phyloP scores from a whole-genome alignment of 352 stramenopile species.

The Elongisporangium anandrum region DNA sequence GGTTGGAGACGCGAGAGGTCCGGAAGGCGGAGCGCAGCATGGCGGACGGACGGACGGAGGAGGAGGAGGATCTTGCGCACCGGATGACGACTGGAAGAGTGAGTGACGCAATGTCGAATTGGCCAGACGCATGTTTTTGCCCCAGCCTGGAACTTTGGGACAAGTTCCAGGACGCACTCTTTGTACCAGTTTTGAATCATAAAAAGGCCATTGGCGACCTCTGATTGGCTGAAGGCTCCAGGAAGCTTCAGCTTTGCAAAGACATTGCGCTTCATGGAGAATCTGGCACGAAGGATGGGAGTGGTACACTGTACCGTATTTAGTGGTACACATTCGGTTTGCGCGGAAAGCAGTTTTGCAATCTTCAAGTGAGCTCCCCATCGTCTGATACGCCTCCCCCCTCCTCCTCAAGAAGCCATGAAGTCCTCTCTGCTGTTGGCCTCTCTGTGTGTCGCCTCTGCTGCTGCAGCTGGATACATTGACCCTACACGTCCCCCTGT shows the following conservation, averaged over 20 bases:
- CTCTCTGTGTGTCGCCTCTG: constrained; percentile 1
- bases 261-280: not conserved
- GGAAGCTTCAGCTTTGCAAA: not conserved
- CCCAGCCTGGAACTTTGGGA: not conserved
- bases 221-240: not conserved
- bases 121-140: not conserved
- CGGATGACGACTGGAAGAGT: not conserved
- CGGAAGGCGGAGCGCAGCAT: not conserved
- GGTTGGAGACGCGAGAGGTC: not conserved
- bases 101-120: not conserved
- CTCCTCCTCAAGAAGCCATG: not conserved
- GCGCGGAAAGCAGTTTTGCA: not conserved
- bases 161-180: not conserved
- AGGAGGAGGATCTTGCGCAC: not conserved
- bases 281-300: not conserved
- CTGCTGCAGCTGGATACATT: not conserved
- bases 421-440: constrained; percentile 1
- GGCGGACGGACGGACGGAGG: not conserved
- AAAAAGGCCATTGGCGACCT: not conserved
- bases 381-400: not conserved
- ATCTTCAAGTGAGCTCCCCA: not conserved
- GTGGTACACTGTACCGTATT: not conserved
- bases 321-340: not conserved
- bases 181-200: not conserved
- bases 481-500: constrained; percentile 14